phyloP scores from a whole-genome alignment of 352 stramenopile species.

The Phytophthora agathidicida region DNA sequence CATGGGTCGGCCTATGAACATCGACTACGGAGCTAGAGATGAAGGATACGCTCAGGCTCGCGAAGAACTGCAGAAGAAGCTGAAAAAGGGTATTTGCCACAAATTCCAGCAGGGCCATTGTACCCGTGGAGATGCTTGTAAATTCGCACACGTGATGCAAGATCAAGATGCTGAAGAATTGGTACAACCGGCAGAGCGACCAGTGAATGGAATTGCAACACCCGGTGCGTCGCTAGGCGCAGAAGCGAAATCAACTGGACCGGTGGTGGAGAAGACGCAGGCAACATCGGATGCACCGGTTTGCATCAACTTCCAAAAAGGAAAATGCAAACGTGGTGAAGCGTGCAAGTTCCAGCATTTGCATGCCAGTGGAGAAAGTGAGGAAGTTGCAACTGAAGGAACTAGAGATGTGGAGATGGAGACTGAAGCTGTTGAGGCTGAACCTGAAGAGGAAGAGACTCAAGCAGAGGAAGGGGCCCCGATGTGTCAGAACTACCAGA shows the following conservation, averaged over 20 bases:
- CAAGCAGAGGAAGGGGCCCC: slow-evolving; percentile 52
- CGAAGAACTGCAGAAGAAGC: slow-evolving; percentile 75
- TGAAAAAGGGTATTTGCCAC: slow-evolving; percentile 80
- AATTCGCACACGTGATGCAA: slow-evolving; percentile 75
- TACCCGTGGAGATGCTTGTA: slow-evolving; percentile 65
- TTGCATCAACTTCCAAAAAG: slow-evolving; percentile 80
- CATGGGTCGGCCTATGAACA: slow-evolving; percentile 84
- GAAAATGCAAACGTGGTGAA: slow-evolving; percentile 70
- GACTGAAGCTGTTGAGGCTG: neutral
- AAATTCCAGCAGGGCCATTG: slow-evolving; percentile 74
- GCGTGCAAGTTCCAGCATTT: slow-evolving; percentile 70
- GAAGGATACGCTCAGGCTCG: slow-evolving; percentile 68
- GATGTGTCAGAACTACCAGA: slow-evolving; percentile 70
- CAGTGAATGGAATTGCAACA: slow-evolving; percentile 24
- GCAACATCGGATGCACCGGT: slow-evolving; percentile 54
- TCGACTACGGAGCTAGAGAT: slow-evolving; percentile 80
- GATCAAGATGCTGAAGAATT: slow-evolving; percentile 63
- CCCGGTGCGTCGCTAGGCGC: slow-evolving; percentile 33
- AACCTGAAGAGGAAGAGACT: slow-evolving; percentile 39
- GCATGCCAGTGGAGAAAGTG: slow-evolving; percentile 15
- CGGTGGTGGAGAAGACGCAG: slow-evolving; percentile 22
- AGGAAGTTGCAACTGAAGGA: slow-evolving; percentile 3
- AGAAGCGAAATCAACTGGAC: neutral
- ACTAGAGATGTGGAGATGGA: slow-evolving; percentile 8
- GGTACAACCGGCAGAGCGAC: slow-evolving; percentile 41